Base-by-base conservation (phyloP, 1,284 basidiomycete genomes). In the Ceratobasidium sp. region DNA sequence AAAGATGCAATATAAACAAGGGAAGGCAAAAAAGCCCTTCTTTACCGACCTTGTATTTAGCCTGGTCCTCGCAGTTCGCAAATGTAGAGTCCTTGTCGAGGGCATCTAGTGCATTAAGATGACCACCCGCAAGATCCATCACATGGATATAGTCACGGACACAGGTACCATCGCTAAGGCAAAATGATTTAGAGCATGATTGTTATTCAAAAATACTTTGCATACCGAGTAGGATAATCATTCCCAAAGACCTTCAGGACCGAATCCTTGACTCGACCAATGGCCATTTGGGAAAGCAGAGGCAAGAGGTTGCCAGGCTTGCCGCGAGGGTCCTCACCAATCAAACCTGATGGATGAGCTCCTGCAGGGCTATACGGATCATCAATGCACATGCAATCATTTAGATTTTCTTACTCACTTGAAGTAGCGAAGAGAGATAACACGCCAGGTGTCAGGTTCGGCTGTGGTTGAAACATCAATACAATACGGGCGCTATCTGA, bases 111-210 rank as follows among this genome's bases (percentile, higher is more conserved):
- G 98, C 96, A 78, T 97, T 91, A 77, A 98, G 88, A 86, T 99
- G 98, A 10, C 98, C 98, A 33, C 91, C 89, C 23, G 98, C 96
- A 50, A 99, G 91, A 84, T 99, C 98, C 84, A 99, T 91, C 79
- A 99, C 92, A 85, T 99, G 98, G 42, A 99, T 90, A 87, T 99
- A 99, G 87, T 99, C 98, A 77, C 98, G 94, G 42, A 98, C 95
- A 82, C 96, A 98, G 5, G 96, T 99, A 20, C 97, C 97, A 84
- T 99, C 97, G 52, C 94, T 93, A 42, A 69, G n/a, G 2, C n/a
- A 62, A 57, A 56, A 23, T 44, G 38, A 48, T 13, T 56, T 64
- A 50, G 52, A 52, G 15, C 23, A 17, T 44, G 42, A 38, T 17
- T 6, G 12, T 17, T 70, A 38, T 54, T 23, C 50, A 12, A 48